Evolutionary conservation across 2,329 filamentous ascomycete genomes (phyloP), one percentile per base, ranked within the genome.

Genomic region (Setomelanomma holmii): DNA sequence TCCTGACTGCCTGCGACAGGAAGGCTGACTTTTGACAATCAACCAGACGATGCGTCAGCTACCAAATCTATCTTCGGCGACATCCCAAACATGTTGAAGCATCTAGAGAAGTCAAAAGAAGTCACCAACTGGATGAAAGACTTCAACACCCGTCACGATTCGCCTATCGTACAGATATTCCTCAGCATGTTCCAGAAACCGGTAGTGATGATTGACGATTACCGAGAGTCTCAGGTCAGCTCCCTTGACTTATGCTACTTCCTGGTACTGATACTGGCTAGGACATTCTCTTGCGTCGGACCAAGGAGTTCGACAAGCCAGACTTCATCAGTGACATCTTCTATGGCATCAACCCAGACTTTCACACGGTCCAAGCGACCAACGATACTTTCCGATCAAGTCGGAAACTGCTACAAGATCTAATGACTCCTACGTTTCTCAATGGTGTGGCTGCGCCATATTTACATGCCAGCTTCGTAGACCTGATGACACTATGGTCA

Each of bases 231-330:
- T 14, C 76, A 80, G 57, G 79, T 81, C 39, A 17, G 14, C 10
- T 3, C 17, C 11, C 5, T 17, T 7, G 10, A 22, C n/a, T 12
- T 12, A 11, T 17, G 7, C 4, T 12, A n/a, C 41, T 24, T 1
- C 5, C 16, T n/a, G 5, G n/a, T 14, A 30, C 20, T 46, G 10
- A 55, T 17, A 8, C 14, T 23, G 3, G 6, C 14, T 17, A 55
- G 40, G 58, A 61, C 5, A 58, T 61, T 56, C 72, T 82, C 38
- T 70, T 81, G 21, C 63, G 77, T 4, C 74, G 78, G 1, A 75
- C 78, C 12, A 76, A 74, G 40, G 79, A 81, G 36, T 81, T 81
- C 41, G 79, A 81, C 58, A 73, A 77, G 58, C 43, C 69, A 72
- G 57, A 72, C 75, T 24, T 53, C 24, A 47, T 59, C 34, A 55